A percentile compares a stretch with the other conserved stretches of the same genome.
These are phyloP conservation scores for Paragyromitra xinjiangensis DNA, from an alignment of 495 filamentous ascomycete species.

Conservation along the genomic window DNA sequence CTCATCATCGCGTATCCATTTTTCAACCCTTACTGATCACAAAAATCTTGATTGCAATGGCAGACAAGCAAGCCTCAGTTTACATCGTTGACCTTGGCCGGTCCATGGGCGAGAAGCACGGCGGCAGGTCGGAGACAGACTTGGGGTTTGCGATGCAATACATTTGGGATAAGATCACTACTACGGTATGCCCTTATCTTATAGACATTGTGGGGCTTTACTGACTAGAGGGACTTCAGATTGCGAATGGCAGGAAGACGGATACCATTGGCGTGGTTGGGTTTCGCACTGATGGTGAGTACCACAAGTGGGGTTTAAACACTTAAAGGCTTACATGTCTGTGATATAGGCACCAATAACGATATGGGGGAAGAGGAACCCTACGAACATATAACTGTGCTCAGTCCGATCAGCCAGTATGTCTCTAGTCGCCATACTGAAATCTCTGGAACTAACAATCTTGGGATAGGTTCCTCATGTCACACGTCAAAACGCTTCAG, in stretches of 20 bases:
- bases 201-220: not conserved
- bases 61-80: conserved; percentile 90
- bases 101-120: conserved; percentile 79
- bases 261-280: conserved; percentile 81
- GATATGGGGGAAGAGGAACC: conserved; percentile 65
- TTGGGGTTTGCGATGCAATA: conserved; percentile 91
- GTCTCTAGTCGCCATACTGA: conserved; percentile 2
- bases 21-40: not conserved
- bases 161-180: conserved; percentile 94
- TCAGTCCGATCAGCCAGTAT: conserved; percentile 76
- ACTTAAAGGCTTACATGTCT: conserved; percentile 36
- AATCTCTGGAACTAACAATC: conserved; percentile 34
- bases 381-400: conserved; percentile 79
- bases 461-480: conserved; percentile 69
- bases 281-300: conserved; percentile 75
- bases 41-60: conserved; percentile 66
- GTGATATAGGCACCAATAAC: conserved; percentile 70
- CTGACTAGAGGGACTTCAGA: conserved; percentile 59
- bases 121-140: conserved; percentile 80
- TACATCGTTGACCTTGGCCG: conserved; percentile 88
- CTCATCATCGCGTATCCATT: not conserved
- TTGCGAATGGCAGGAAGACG: conserved; percentile 84
- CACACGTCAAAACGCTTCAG: conserved; percentile 71
- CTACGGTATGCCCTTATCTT: conserved; percentile 65
- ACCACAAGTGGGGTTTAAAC: not conserved